A percentile compares a stretch with the other conserved stretches of the same genome.
These are phyloP conservation scores for Calonectria pseudoturangicola DNA, from an alignment of 2,329 filamentous ascomycete genomes.

Conservation along the genomic window DNA sequence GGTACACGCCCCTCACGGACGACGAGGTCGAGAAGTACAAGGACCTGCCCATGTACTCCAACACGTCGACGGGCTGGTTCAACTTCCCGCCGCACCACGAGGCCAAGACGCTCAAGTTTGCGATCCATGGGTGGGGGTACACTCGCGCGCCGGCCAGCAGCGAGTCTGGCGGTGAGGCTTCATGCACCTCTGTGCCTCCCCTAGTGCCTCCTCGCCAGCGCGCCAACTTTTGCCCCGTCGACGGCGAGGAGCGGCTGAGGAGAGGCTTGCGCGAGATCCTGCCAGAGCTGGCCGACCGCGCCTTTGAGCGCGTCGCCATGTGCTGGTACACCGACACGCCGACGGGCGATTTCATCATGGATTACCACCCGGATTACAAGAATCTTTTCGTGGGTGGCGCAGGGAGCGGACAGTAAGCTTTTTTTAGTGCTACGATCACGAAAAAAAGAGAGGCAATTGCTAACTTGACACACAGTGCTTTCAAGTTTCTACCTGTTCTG, in stretches of 20 bases:
- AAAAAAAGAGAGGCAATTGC: background rate
- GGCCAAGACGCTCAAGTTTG: slow-evolving; percentile 46
- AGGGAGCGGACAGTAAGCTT: slow-evolving; percentile 49
- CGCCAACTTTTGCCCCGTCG: slow-evolving; percentile 9
- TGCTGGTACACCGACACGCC: slow-evolving; percentile 51
- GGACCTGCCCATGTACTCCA: slow-evolving; percentile 46
- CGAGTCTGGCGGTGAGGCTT: slow-evolving; percentile 8
- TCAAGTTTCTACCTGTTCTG: slow-evolving; percentile 17
- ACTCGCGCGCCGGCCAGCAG: background rate
- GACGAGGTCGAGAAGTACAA: slow-evolving; percentile 42
- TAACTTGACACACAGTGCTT: background rate
- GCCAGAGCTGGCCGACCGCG: slow-evolving; percentile 44
- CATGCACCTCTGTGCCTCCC: slow-evolving; percentile 7
- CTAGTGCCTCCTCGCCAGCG: slow-evolving; percentile 2
- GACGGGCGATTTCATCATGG: slow-evolving; percentile 50
- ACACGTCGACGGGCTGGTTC: slow-evolving; percentile 50
- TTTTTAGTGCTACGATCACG: background rate
- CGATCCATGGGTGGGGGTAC: slow-evolving; percentile 16
- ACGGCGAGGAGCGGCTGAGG: slow-evolving; percentile 8
- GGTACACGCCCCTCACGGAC: slow-evolving; percentile 36
- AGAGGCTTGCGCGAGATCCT: slow-evolving; percentile 9
- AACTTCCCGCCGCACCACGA: slow-evolving; percentile 49
- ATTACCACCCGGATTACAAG: slow-evolving; percentile 48
- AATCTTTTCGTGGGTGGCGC: slow-evolving; percentile 46
- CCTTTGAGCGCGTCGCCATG: slow-evolving; percentile 35